Percentiles rank a stretch among this genome's conserved stretches.
Conservation (phyloP, 805 yeast species). For the Candida silvicultrix region DNA sequence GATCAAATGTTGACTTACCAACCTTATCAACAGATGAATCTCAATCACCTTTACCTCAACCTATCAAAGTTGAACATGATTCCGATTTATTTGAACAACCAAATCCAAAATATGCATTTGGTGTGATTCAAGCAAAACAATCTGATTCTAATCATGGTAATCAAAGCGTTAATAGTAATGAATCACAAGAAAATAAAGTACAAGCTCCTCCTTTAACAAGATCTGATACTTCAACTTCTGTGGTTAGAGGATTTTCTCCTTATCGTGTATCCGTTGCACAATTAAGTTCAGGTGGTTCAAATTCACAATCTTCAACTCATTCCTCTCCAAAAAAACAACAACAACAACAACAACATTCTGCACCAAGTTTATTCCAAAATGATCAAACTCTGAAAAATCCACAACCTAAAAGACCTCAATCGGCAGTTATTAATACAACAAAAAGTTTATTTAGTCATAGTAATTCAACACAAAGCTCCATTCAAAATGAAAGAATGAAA, state of each 20-base stretch:
- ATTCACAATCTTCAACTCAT: neutral
- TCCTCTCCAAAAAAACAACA: neutral
- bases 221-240: conserved; percentile 21
- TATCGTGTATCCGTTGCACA: conserved; percentile 2
- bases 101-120: conserved; percentile 24
- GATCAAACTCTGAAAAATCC: neutral
- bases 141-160: too few relatives aligned
- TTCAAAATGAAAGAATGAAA: conserved; percentile 11
- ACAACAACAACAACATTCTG: neutral
- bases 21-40: neutral
- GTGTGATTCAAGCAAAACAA: conserved; percentile 6
- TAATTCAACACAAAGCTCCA: neutral
- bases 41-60: neutral
- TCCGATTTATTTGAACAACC: conserved; percentile 23
- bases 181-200: neutral
- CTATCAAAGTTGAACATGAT: conserved; percentile 9
- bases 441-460: conserved; percentile 1
- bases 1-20: conserved; percentile 10
- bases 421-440: neutral
- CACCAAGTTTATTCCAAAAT: neutral
- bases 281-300: neutral
- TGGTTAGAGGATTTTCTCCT: conserved; percentile 23
- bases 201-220: conserved; percentile 13
- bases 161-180: neutral
- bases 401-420: conserved; percentile 1